Evolutionary conservation across 2,329 filamentous ascomycete genomes (phyloP), one percentile per base, ranked within the genome.

Genomic region (Chalaropsis ovoidea): DNA sequence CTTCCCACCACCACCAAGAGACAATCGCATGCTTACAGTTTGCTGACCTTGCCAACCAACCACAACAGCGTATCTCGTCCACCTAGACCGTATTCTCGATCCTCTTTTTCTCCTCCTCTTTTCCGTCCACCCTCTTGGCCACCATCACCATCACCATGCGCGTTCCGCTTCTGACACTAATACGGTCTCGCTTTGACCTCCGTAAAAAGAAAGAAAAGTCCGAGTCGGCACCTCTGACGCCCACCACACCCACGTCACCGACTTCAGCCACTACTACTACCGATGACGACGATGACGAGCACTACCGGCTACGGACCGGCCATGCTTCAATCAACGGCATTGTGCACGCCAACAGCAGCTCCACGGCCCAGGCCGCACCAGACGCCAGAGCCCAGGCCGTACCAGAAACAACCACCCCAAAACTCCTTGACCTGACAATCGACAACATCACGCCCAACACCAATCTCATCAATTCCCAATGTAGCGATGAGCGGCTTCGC

Each of bases 381-480:
- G 47, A 58, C 39, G 13, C 17, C 54, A 4, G 45, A 56, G 13
- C n/a, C 19, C 47, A 60, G 15, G 27, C 45, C 49, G 27, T 54
- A n/a, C n/a, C n/a, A n/a, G n/a, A n/a, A n/a, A n/a, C n/a, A n/a
- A 11, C 35, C 22, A 35, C 65, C n/a, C 67, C 67, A 10, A 60
- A 43, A 15, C 63, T 68, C 19, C 66, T 68, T 56, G 82, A 89
- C 73, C 78, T 89, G 22, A 89, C 84, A 0, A 84, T 84, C 66
- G 85, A 88, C 70, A 90, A 89, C 75, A 90, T 90, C 72, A 90
- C 87, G 54, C 80, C 86, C 52, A 89, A 90, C 71, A 84, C 85
- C 19, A 78, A 86, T 70, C 76, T 79, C 52, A 87, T 90, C 73
- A 91, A 91, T 75, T 86, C 86, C 0, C 80, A 84, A 74, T 82